Evolutionary conservation across 1,284 basidiomycete genomes (phyloP).

Genomic region (Agaricales sp.): DNA sequence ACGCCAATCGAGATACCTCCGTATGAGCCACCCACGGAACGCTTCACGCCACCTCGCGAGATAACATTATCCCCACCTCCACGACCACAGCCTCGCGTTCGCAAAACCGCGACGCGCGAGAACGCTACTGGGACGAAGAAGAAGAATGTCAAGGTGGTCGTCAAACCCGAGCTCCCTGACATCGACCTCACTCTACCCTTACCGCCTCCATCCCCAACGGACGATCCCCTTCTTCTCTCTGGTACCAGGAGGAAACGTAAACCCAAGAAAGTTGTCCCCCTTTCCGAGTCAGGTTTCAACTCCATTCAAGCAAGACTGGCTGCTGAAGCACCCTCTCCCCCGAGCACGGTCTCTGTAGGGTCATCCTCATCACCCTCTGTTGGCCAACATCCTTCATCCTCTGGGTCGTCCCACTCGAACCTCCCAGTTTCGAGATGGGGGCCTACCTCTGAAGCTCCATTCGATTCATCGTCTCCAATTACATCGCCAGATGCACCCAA

Average conservation of each 20-base stretch:
- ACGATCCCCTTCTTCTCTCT: conserved; percentile 58
- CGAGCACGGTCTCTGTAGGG: conserved; percentile 3
- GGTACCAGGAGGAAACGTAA: conserved; percentile 20
- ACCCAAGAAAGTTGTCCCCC: not conserved
- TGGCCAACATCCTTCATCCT: not conserved
- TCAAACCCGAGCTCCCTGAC: conserved; percentile 57
- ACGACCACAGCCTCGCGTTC: conserved; percentile 17
- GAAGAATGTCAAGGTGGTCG: conserved; percentile 18
- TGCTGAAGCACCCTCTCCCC: conserved; percentile 16
- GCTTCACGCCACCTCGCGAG: conserved; percentile 60
- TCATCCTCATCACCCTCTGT: not conserved
- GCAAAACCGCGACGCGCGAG: not conserved
- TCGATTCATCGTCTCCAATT: not conserved
- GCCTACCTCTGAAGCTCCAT: not conserved
- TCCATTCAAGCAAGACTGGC: conserved; percentile 4
- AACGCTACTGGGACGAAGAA: conserved; percentile 15
- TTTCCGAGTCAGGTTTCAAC: conserved; percentile 1
- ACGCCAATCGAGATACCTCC: conserved; percentile 37
- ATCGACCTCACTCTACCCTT: conserved; percentile 45
- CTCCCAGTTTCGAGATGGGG: not conserved
- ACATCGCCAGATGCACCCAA: conserved; percentile 11
- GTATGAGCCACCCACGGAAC: conserved; percentile 54
- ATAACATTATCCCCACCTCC: conserved; percentile 26
- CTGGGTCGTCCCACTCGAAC: not conserved
- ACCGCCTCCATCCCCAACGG: conserved; percentile 61